These are phyloP conservation scores for Isoetes engelmannii DNA, from an alignment of 83 land plant genomes.

Conservation along the genomic window DNA sequence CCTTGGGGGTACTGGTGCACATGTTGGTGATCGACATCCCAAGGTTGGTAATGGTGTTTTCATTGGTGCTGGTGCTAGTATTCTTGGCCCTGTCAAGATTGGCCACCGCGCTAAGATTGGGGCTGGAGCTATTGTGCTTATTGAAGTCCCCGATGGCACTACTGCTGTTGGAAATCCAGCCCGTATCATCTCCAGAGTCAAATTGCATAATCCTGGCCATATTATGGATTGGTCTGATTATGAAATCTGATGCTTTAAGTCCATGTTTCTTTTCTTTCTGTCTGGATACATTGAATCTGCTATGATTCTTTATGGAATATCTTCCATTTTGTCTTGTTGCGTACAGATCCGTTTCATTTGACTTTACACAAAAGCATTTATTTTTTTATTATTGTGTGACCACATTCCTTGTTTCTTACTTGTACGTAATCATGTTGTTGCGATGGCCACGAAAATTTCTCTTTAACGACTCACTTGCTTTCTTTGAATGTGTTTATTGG, in stretches of 20 bases:
- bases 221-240: constrained; percentile 49
- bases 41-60: constrained; percentile 45
- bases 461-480: no score
- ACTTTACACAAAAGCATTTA: no score
- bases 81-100: constrained; percentile 45
- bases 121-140: constrained; percentile 50
- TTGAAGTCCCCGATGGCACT: constrained; percentile 43
- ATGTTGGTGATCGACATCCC: constrained; percentile 54
- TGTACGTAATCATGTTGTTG: no score
- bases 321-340: no score
- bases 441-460: no score
- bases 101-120: constrained; percentile 59
- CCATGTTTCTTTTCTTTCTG: not conserved
- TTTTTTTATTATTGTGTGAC: no score
- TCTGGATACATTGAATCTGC: no score
- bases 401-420: no score
- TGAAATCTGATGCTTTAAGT: constrained; percentile 30
- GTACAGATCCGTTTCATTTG: no score
- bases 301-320: no score
- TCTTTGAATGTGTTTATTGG: no score
- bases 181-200: constrained; percentile 33
- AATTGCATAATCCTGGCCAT: constrained; percentile 51
- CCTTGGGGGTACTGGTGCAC: constrained; percentile 54
- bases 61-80: constrained; percentile 51
- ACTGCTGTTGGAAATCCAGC: constrained; percentile 69